These are phyloP conservation scores for Kodamaea jinghongensis DNA, from an alignment of 805 yeast species.

Conservation along the genomic window DNA sequence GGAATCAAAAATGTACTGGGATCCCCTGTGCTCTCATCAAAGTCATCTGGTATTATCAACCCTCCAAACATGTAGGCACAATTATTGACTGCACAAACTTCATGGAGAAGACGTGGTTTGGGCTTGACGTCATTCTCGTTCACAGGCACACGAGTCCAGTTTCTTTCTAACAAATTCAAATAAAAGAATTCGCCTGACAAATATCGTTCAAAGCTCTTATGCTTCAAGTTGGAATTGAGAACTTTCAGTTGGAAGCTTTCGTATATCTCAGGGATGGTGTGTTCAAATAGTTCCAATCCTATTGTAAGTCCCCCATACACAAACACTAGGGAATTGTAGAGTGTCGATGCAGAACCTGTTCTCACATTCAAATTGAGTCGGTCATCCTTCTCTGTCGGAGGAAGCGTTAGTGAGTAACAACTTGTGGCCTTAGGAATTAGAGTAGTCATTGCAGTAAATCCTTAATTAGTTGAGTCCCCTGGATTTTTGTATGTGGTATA, in stretches of 20 bases:
- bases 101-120: conserved; percentile 55
- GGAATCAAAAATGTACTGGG: conserved; percentile 30
- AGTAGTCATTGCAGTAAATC: conserved; percentile 47
- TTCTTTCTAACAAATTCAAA: conserved; percentile 55
- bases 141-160: conserved; percentile 48
- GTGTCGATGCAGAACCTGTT: conserved; percentile 63
- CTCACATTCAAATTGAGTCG: conserved; percentile 56
- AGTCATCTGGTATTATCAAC: conserved; percentile 31
- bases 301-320: conserved; percentile 68
- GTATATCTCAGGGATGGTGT: conserved; percentile 39
- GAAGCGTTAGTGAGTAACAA: conserved; percentile 56
- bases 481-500: no score
- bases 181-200: conserved; percentile 64
- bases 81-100: conserved; percentile 49
- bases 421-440: conserved; percentile 62
- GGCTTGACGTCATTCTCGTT: conserved; percentile 25
- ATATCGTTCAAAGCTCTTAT: conserved; percentile 31
- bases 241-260: conserved; percentile 34
- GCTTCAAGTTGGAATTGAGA: conserved; percentile 21
- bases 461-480: not conserved
- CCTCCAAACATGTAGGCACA: conserved; percentile 68
- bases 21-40: conserved; percentile 1
- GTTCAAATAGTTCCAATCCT: conserved; percentile 46
- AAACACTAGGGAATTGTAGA: conserved; percentile 58
- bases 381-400: conserved; percentile 52